A percentile compares a stretch with the other conserved stretches of the same genome.
phyloP scores from a whole-genome alignment of 306 rosid genomes.

The Leucaena leucocephala region DNA sequence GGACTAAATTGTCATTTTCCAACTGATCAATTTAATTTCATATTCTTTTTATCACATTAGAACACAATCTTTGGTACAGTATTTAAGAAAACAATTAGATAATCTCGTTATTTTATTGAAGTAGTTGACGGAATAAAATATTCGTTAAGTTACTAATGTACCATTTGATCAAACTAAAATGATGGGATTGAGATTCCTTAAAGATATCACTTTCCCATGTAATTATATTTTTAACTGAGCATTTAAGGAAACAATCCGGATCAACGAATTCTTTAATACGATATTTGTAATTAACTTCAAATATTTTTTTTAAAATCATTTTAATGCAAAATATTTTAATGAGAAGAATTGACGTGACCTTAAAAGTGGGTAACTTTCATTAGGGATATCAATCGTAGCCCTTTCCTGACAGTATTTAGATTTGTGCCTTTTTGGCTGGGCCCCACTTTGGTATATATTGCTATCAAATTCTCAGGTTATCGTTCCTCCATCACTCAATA shows the following conservation, averaged over 20 bases:
- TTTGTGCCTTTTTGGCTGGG: neutral
- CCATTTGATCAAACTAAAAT: neutral
- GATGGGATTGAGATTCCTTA: neutral
- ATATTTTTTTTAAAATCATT: too few relatives aligned
- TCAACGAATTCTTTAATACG: too few relatives aligned
- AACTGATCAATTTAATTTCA: neutral
- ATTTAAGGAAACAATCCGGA: too few relatives aligned
- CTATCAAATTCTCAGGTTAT: neutral
- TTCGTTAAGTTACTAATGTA: constrained; percentile 8
- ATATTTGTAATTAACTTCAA: too few relatives aligned
- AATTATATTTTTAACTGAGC: too few relatives aligned
- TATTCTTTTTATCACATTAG: neutral
- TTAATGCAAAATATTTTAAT: neutral
- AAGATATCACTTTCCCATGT: neutral
- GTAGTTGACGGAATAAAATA: neutral
- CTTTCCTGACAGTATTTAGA: neutral
- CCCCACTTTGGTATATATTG: neutral
- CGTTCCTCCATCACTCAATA: neutral
- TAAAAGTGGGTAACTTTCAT: neutral
- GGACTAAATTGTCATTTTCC: neutral
- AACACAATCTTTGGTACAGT: neutral
- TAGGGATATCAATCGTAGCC: too few relatives aligned
- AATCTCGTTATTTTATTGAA: neutral
- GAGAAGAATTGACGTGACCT: neutral
- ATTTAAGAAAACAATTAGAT: neutral